Evolutionary conservation across 495 filamentous ascomycete species (phyloP).

Genomic region (Aspergillus hancockii): DNA sequence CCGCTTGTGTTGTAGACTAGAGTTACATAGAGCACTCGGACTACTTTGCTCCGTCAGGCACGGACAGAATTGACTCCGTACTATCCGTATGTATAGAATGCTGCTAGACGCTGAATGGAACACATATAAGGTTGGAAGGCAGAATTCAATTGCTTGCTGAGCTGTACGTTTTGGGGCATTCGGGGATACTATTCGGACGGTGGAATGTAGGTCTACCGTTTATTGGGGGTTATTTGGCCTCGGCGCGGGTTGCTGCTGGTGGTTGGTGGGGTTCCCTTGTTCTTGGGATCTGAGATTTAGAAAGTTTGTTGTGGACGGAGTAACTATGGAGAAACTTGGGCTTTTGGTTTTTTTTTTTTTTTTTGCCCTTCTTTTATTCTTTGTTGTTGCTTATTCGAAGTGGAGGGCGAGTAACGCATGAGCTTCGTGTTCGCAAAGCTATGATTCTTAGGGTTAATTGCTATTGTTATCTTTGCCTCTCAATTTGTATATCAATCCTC

Average conservation of each 20-base stretch:
- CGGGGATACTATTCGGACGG: not conserved
- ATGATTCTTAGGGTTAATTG: too few species aligned
- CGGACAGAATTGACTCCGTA: not conserved
- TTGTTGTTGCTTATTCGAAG: not conserved
- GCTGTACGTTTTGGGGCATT: not conserved
- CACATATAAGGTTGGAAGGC: not conserved
- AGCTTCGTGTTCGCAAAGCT: too few species aligned
- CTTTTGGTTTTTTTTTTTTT: not conserved
- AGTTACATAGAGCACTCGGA: not conserved
- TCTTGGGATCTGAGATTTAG: not conserved
- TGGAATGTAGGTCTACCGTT: not conserved
- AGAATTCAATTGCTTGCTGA: not conserved
- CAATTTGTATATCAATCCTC: too few species aligned
- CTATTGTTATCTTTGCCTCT: too few species aligned
- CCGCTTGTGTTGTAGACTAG: not conserved
- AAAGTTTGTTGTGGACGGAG: not conserved
- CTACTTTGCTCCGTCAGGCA: constrained; percentile 1
- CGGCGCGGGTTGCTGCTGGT: not conserved
- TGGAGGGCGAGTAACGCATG: too few species aligned
- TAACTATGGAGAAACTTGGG: not conserved
- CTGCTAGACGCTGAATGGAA: not conserved
- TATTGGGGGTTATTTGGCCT: not conserved
- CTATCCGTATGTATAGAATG: not conserved
- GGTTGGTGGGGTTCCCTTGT: not conserved
- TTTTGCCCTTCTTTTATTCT: not conserved